Conservation (phyloP, 345 rosid genomes). For the Hevea brasiliensis region DNA sequence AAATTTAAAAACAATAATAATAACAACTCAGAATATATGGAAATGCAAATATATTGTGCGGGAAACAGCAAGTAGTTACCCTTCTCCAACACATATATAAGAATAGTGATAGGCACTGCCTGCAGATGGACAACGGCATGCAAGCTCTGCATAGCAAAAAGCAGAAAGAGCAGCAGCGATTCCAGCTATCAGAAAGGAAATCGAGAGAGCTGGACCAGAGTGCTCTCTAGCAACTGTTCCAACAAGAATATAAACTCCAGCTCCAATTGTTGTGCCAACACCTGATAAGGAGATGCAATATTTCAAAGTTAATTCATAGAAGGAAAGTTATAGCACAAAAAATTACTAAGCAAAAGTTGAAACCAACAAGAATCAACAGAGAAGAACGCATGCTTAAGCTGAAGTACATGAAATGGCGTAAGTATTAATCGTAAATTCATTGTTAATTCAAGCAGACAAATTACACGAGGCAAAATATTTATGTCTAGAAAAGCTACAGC, state of each 20-base stretch:
- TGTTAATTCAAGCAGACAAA: neutral
- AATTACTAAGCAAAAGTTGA: neutral
- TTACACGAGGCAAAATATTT: neutral
- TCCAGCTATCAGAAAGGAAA: constrained; percentile 91
- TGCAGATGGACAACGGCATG: constrained; percentile 95
- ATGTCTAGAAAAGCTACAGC: neutral
- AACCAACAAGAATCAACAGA: neutral
- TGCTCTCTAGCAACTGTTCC: constrained; percentile 99
- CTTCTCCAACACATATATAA: constrained; percentile 92
- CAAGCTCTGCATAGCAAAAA: constrained; percentile 94
- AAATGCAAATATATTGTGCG: neutral
- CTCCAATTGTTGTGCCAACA: constrained; percentile 97
- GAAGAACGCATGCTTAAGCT: neutral
- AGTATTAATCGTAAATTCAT: too few relatives aligned
- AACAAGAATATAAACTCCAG: constrained; percentile 93
- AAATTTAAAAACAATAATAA: neutral
- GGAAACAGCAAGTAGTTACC: too few relatives aligned
- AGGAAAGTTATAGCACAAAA: neutral
- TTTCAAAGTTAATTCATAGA: neutral
- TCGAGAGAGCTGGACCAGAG: constrained; percentile 88
- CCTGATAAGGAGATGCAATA: constrained; percentile 39
- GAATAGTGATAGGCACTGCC: constrained; percentile 99
- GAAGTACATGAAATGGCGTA: neutral
- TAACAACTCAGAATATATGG: neutral
- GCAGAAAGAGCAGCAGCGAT: constrained; percentile 95